Evolutionary conservation across 495 filamentous ascomycete species (phyloP), one percentile per base, ranked within the genome.

Genomic region (Neurospora terricola): DNA sequence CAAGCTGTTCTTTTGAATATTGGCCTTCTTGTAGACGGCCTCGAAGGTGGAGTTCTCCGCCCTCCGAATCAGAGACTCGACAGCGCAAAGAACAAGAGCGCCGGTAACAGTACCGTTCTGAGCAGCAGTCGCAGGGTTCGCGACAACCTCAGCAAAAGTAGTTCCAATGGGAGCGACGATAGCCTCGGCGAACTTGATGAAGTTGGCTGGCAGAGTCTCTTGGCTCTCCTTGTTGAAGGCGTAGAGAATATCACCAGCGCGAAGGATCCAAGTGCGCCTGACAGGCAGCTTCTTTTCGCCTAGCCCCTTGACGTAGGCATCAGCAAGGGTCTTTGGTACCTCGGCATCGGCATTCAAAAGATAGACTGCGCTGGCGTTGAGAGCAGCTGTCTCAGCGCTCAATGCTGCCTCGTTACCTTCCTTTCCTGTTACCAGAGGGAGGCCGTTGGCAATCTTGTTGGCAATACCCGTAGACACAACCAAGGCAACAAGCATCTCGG

Each of bases 351-450:
- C 85, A n/a, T 83, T 75, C 14, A 97, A 77, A 36, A 90, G 84
- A 79, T 83, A 86, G 10, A 79, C 76, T 38, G 92, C 80, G 75
- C 92, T 90, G 66, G 85, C 85, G 69, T 88, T 83, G 36, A 97
- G 84, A 0, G 92, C 88, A 27, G 86, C 83, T 12, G 91, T 86
- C 77, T 97, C 92, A n/a, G 93, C 90, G 69, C 85, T 86, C 8
- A 96, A 81, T 40, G 93, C 93, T 62, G 84, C 82, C 79, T 99
- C 96, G 77, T 95, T 98, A 8, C 92, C 89, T 81, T 99, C 96
- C 72, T 97, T 96, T 4, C 84, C 81, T 30, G 89, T 87, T 10
- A 91, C 79, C 18, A 88, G 81, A 18, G 90, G 85, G 37, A 98
- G 84, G 9, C 86, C 88, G 42, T 86, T 80, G 39, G 89, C 86